phyloP scores from a whole-genome alignment of 1,284 basidiomycete genomes.

The Pascua sp. region DNA sequence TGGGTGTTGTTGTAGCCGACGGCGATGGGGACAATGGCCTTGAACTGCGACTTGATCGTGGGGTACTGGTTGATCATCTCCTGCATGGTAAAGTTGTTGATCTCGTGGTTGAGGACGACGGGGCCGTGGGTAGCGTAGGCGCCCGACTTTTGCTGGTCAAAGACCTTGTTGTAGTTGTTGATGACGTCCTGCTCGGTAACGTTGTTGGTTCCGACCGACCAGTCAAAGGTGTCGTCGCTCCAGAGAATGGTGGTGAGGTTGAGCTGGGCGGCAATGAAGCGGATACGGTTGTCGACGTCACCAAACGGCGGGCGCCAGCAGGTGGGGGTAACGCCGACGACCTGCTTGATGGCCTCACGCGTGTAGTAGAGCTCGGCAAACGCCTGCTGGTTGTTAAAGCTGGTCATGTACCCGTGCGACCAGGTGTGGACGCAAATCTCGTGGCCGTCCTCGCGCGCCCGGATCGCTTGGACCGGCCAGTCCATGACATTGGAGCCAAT shows the following conservation, averaged over 20 bases:
- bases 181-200: conserved; percentile 46
- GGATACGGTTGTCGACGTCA: conserved; percentile 55
- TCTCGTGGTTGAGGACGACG: conserved; percentile 53
- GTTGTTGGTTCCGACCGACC: conserved; percentile 40
- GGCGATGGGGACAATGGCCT: conserved; percentile 46
- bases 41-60: conserved; percentile 41
- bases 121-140: conserved; percentile 45
- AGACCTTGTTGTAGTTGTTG: conserved; percentile 51
- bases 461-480: conserved; percentile 56
- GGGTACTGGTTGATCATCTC: conserved; percentile 39
- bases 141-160: conserved; percentile 45
- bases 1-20: conserved; percentile 48
- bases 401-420: conserved; percentile 54
- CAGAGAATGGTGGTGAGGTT: conserved; percentile 55
- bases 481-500: conserved; percentile 55
- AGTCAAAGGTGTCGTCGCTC: conserved; percentile 54
- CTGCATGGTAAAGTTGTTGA: conserved; percentile 50
- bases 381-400: conserved; percentile 52
- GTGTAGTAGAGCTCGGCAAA: conserved; percentile 59
- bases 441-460: conserved; percentile 51
- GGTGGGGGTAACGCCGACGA: conserved; percentile 53
- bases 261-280: conserved; percentile 53
- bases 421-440: conserved; percentile 52
- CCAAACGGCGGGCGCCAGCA: conserved; percentile 55
- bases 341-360: conserved; percentile 53